Conservation (phyloP, 177 flowering plant genomes). For the Vitis hybrid region DNA sequence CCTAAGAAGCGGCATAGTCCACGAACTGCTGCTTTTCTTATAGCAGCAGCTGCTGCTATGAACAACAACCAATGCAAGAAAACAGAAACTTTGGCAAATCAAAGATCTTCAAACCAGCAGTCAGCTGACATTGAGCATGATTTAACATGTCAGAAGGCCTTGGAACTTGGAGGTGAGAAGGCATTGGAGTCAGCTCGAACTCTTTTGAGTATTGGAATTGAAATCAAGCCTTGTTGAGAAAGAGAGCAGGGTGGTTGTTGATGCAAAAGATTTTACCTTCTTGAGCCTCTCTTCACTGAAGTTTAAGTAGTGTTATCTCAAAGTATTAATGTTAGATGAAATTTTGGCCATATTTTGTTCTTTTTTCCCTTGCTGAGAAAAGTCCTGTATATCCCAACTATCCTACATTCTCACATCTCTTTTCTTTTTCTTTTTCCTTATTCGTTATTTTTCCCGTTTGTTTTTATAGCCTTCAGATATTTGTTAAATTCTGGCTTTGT, state of each 20-base stretch:
- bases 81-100: slow-evolving; percentile 4
- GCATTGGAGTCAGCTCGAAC: slow-evolving; percentile 19
- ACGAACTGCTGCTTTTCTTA: slow-evolving; percentile 6
- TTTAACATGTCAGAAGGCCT: slow-evolving; percentile 10
- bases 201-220: slow-evolving; percentile 23
- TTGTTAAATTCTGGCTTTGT: no score
- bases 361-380: background rate
- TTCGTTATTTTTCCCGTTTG: no score
- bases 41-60: slow-evolving; percentile 5
- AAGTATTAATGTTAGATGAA: background rate
- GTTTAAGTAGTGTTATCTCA: background rate
- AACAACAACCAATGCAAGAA: slow-evolving; percentile 6
- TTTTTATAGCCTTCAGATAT: no score
- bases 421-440: background rate
- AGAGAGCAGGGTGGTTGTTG: background rate
- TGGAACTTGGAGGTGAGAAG: slow-evolving; percentile 12
- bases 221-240: slow-evolving; percentile 20
- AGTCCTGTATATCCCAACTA: background rate
- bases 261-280: background rate
- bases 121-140: slow-evolving; percentile 15
- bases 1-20: slow-evolving; percentile 14
- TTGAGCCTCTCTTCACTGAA: background rate
- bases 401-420: background rate
- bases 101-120: background rate
- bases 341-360: background rate